Conservation (phyloP, 2,329 filamentous ascomycete species). For the Trichoderma sp. region DNA sequence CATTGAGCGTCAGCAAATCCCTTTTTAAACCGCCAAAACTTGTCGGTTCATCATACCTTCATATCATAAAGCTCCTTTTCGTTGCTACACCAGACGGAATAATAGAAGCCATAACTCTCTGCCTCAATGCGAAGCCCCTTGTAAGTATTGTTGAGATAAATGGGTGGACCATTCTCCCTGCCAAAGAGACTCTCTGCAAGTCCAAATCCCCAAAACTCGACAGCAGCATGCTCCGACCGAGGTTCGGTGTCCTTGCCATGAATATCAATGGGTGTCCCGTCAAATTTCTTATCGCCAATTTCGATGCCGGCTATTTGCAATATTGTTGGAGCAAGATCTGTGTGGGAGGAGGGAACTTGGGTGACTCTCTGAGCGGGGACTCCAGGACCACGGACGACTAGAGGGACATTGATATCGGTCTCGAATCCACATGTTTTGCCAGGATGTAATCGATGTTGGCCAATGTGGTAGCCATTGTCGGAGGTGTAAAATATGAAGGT, state of each 20-base stretch:
- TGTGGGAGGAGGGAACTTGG: slow-evolving; percentile 56
- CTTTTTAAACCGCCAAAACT: background rate
- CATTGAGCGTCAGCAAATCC: background rate
- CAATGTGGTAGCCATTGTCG: slow-evolving; percentile 61
- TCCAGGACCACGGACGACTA: slow-evolving; percentile 56
- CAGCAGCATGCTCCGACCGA: slow-evolving; percentile 52
- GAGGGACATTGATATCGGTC: slow-evolving; percentile 58
- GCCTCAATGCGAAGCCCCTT: slow-evolving; percentile 57
- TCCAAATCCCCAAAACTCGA: slow-evolving; percentile 56
- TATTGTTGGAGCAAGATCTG: slow-evolving; percentile 62
- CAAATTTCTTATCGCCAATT: slow-evolving; percentile 45
- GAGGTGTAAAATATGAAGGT: slow-evolving; percentile 60
- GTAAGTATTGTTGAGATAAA: slow-evolving; percentile 53
- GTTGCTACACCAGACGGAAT: slow-evolving; percentile 67
- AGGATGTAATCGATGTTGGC: slow-evolving; percentile 56
- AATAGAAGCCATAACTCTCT: slow-evolving; percentile 58
- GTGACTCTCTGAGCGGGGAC: slow-evolving; percentile 41
- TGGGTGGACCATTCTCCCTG: slow-evolving; percentile 17
- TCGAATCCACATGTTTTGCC: slow-evolving; percentile 59
- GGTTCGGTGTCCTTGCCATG: slow-evolving; percentile 31
- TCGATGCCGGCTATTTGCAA: slow-evolving; percentile 45
- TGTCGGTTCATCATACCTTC: slow-evolving; percentile 34
- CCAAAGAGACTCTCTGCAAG: slow-evolving; percentile 37
- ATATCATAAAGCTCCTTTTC: slow-evolving; percentile 67
- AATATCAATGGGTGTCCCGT: slow-evolving; percentile 52